phyloP scores from a whole-genome alignment of 2,329 filamentous ascomycete genomes.

The Cladophialophora immunda region DNA sequence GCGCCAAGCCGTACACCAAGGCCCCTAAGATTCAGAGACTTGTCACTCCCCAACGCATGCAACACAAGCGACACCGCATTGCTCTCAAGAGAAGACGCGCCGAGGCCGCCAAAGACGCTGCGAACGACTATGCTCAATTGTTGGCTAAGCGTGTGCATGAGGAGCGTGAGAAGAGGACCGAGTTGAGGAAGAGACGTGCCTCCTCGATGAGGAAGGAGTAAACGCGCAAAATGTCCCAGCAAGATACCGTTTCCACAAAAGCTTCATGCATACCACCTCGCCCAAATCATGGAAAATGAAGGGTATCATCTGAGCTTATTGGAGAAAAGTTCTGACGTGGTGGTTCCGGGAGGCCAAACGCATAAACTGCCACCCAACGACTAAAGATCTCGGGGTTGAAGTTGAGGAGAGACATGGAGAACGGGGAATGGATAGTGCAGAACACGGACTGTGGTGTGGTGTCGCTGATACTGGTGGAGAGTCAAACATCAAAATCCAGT shows the following conservation, averaged over 20 bases:
- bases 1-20: conserved; percentile 99
- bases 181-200: conserved; percentile 95
- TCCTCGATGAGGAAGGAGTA: conserved; percentile 83
- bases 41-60: conserved; percentile 98
- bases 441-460: conserved; percentile 23
- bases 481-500: conserved; percentile 4
- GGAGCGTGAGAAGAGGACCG: conserved; percentile 91
- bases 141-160: conserved; percentile 97
- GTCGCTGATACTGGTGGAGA: conserved; percentile 26
- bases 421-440: conserved; percentile 1
- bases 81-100: conserved; percentile 98
- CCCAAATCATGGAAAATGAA: neutral
- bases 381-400: neutral
- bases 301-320: neutral
- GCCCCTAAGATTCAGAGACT: conserved; percentile 99
- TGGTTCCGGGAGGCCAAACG: neutral
- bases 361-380: conserved; percentile 1
- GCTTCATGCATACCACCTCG: neutral
- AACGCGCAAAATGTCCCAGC: conserved; percentile 58
- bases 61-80: conserved; percentile 99
- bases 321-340: neutral
- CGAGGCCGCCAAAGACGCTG: conserved; percentile 98
- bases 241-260: neutral
- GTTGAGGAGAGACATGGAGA: neutral
- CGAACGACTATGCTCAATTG: conserved; percentile 95